phyloP scores from a whole-genome alignment of 1,284 basidiomycete species.

The Fomitiporia mediterranea region DNA sequence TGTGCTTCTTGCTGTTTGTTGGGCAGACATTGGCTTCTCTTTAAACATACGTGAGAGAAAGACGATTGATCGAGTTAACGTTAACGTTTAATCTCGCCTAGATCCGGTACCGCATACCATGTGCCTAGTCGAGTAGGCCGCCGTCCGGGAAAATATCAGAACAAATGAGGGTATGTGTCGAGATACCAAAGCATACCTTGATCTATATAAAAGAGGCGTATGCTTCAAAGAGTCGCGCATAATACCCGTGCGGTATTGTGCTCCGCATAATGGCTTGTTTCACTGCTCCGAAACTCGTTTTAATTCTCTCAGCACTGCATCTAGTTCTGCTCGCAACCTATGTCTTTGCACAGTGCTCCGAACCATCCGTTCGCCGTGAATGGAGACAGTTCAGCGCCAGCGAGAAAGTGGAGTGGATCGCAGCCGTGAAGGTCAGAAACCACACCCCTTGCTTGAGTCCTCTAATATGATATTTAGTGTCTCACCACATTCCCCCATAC shows the following conservation, averaged over 20 bases:
- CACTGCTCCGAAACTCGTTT: neutral
- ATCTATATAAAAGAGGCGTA: neutral
- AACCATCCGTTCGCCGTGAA: conserved; percentile 27
- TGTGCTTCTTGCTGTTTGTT: neutral
- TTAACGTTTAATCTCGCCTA: neutral
- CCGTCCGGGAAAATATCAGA: neutral
- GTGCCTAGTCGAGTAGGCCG: neutral
- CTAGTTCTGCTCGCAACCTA: neutral
- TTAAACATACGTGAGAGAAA: neutral
- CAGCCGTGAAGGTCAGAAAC: conserved; percentile 22
- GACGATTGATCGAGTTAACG: neutral
- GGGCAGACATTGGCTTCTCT: neutral
- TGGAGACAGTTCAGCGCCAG: conserved; percentile 25
- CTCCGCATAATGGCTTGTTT: neutral
- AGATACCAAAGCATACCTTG: neutral
- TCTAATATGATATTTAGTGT: conserved; percentile 26
- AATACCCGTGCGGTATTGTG: neutral
- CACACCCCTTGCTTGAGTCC: neutral
- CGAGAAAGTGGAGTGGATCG: conserved; percentile 26
- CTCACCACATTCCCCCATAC: conserved; percentile 31
- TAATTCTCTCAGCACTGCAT: neutral
- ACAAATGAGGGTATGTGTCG: neutral
- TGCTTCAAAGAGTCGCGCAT: neutral
- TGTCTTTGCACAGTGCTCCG: conserved; percentile 16
- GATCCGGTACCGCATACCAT: neutral